Base-by-base conservation (phyloP, 345 rosid species). In the Alliaria petiolata region DNA sequence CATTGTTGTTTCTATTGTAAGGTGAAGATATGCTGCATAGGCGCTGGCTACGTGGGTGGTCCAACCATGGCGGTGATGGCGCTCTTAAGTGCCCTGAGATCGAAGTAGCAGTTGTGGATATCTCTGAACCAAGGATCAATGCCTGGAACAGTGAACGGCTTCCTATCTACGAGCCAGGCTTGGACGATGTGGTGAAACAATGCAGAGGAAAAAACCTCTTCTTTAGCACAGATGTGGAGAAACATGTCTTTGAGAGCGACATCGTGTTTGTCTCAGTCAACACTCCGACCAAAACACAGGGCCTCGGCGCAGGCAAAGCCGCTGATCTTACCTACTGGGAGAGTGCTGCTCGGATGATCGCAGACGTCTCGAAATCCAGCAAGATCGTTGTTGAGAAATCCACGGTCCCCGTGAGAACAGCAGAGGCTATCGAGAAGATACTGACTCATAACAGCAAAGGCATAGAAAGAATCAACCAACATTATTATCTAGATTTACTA, bases 251-350 rank as follows among this genome's bases (percentile, higher is more conserved):
- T 0, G 87, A 88, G 71, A 85, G 88, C 36, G 86, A 88, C 66
- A 88, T 88, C 36, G 84, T 88, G 16, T 88, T 88, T 67, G 90
- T 88, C 20, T 88, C 93, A 0, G 93, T 88, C 45, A 88, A 88
- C 77, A 88, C 93, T 26, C 93, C 93, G 0, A 88, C 90, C 1
- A 88, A 88, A 77, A 86, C 90, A 10, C 86, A 76, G 35, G 93
- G 93, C 28, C 87, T 88, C 63, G 90, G 93, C 9, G 93, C 89
- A 61, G 93, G 93, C 13, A 86, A 88, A 78, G 93, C 90, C 2
- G 93, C 90, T 50, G 93, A 86, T 69, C 82, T 88, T 64, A 88
- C 93, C 8, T 86, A 88, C 69, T 88, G 93, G 93, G 93, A 88
- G 83, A 88, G 91, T 65, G 91, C 91, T 15, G 93, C 91, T 42